Base-by-base conservation (phyloP, 176 grass and related monocot species). In the Musa itinerans region DNA sequence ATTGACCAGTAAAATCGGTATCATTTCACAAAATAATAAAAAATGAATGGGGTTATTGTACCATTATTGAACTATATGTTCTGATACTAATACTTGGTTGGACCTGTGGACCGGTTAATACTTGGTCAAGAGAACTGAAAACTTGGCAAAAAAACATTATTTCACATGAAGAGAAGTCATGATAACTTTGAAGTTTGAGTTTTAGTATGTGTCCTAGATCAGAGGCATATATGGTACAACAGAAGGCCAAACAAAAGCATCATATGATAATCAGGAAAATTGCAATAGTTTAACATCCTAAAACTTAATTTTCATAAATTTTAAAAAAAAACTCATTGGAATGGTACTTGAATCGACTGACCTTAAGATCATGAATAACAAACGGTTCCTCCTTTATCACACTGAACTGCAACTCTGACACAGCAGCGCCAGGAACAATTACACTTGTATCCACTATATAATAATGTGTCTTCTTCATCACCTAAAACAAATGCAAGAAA, bases 401-500 rank as follows among this genome's bases (percentile, higher is more conserved):
- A 79, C 94, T 94, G 78, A 99, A 99, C 76, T 89, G 84, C 66
- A 99, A 80, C 69, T 80, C 79, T 48, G 88, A 94, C 74, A 99
- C 85, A 54, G 95, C 95, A 58, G 91, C 95, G 78, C 88, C 95
- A 81, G 90, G 88, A 89, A 92, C 48, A 74, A 92, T 83, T 67
- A 89, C 91, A 86, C 90, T 99, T 27, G 86, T 99, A 79, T 99
- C 95, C 14, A 99, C 84, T 83, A 99, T 89, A 83, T 94, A 99
- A 78, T 94, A 91, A 84, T 99, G 95, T 2, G 90, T 94, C 91
- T 94, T 89, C 83, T 92, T 88, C 86, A 99, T 99, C 84, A 99
- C 95, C 95, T 94, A 86, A 81, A 73, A 85, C 24, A 74, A 14
- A 52, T 34, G n/a, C 8, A 80, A 62, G 22, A 29, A 63, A 22